A percentile compares a stretch with the other conserved stretches of the same genome.
phyloP scores from a whole-genome alignment of 2,329 filamentous ascomycete genomes.

The Colletotrichum eremochloae region DNA sequence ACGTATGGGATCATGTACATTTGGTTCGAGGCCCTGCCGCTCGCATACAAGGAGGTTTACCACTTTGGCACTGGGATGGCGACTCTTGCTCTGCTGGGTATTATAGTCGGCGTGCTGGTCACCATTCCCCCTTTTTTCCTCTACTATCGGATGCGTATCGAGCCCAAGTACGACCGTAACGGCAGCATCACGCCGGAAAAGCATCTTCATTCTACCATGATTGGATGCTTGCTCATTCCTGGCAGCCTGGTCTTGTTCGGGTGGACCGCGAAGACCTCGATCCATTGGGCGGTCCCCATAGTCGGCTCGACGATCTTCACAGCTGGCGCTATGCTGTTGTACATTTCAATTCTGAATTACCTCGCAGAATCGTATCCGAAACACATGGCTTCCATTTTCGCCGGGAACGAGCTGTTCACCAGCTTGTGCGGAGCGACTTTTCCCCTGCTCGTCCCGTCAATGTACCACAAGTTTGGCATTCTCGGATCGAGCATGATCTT shows the following conservation, averaged over 20 bases:
- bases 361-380: conserved; percentile 30
- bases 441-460: conserved; percentile 24
- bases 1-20: conserved; percentile 39
- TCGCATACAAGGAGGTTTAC: conserved; percentile 35
- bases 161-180: conserved; percentile 22
- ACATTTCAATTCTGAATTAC: conserved; percentile 33
- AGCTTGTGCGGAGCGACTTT: conserved; percentile 33
- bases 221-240: conserved; percentile 22
- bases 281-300: conserved; percentile 19
- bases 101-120: conserved; percentile 31
- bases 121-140: conserved; percentile 29
- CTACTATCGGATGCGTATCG: conserved; percentile 28
- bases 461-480: conserved; percentile 13
- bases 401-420: conserved; percentile 33
- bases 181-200: conserved; percentile 30
- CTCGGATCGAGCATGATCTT: conserved; percentile 32
- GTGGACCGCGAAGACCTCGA: conserved; percentile 25
- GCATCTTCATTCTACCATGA: conserved; percentile 23
- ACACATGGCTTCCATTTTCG: conserved; percentile 24
- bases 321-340: conserved; percentile 23
- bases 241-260: conserved; percentile 36
- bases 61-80: conserved; percentile 30
- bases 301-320: conserved; percentile 29
- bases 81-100: conserved; percentile 18
- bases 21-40: conserved; percentile 34